phyloP scores from a whole-genome alignment of 139 green algal genomes.

The Micromonas pusilla region DNA sequence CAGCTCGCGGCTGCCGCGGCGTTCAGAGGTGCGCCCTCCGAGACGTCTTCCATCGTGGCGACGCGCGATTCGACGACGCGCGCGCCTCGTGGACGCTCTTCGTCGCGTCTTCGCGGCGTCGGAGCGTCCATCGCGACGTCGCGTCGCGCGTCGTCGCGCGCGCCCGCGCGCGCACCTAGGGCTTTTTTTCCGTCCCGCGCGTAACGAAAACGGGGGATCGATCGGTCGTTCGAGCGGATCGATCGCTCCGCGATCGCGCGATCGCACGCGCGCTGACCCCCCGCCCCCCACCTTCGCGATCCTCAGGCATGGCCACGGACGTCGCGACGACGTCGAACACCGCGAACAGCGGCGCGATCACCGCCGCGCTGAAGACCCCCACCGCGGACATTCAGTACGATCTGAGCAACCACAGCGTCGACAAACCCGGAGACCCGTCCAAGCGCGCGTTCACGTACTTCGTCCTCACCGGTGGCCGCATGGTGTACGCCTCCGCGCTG shows the following conservation, averaged over 20 bases:
- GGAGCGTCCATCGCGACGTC: background rate
- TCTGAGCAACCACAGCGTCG: slow-evolving; percentile 60
- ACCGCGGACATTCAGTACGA: slow-evolving; percentile 49
- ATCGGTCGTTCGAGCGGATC: too few species aligned
- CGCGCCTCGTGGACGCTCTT: too few species aligned
- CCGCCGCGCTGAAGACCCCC: slow-evolving; percentile 64
- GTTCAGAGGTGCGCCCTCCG: too few species aligned
- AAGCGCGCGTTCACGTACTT: slow-evolving; percentile 95
- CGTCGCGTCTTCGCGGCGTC: background rate
- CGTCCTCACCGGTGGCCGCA: slow-evolving; percentile 91
- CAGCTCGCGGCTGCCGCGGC: too few species aligned
- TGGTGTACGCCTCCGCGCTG: slow-evolving; percentile 93
- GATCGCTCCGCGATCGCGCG: background rate
- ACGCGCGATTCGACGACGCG: too few species aligned
- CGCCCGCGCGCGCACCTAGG: background rate
- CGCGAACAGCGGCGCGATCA: slow-evolving; percentile 20
- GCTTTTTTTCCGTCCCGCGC: background rate
- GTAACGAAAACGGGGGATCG: too few species aligned
- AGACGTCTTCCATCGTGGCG: too few species aligned
- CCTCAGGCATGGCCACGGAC: background rate
- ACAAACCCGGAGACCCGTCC: slow-evolving; percentile 63
- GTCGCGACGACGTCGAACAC: background rate
- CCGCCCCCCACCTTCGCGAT: background rate
- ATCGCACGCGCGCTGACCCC: background rate
- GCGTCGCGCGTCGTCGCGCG: slow-evolving; percentile 2